Conservation (phyloP, 805 yeast species). For the Torulaspora delbrueckii region DNA sequence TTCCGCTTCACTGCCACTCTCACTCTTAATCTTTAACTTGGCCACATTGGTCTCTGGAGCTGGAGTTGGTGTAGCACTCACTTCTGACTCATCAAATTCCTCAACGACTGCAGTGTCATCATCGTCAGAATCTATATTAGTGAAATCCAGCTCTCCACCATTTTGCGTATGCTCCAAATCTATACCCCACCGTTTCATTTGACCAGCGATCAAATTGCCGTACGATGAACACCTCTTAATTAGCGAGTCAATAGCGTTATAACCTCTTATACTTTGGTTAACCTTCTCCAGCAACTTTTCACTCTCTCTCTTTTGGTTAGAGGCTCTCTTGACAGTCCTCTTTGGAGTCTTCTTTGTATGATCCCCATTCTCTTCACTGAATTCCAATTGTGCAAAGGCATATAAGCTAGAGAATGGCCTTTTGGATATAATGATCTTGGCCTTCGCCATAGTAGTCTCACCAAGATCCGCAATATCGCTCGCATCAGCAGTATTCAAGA, state of each 20-base stretch:
- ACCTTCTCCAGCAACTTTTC: slow-evolving; percentile 69
- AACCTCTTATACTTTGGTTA: slow-evolving; percentile 70
- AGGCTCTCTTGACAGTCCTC: slow-evolving; percentile 37
- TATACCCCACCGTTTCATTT: slow-evolving; percentile 88
- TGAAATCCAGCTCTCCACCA: slow-evolving; percentile 25
- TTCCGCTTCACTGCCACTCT: slow-evolving; percentile 32
- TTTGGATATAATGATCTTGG: slow-evolving; percentile 53
- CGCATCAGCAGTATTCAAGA: slow-evolving; percentile 70
- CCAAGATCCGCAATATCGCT: slow-evolving; percentile 80
- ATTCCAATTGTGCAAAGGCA: slow-evolving; percentile 54
- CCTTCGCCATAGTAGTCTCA: slow-evolving; percentile 60
- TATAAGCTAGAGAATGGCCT: slow-evolving; percentile 67
- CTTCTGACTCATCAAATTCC: slow-evolving; percentile 31
- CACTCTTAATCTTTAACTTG: not conserved
- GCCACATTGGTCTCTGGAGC: slow-evolving; percentile 6
- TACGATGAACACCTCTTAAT: slow-evolving; percentile 76
- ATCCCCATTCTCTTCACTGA: slow-evolving; percentile 38
- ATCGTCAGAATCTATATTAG: slow-evolving; percentile 32
- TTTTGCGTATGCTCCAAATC: slow-evolving; percentile 57
- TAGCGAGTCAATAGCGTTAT: slow-evolving; percentile 90
- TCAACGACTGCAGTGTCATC: slow-evolving; percentile 30
- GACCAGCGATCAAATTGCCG: slow-evolving; percentile 64
- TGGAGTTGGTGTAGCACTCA: slow-evolving; percentile 22
- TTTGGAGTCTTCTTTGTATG: slow-evolving; percentile 20
- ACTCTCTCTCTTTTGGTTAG: slow-evolving; percentile 57